Percentiles rank a stretch among this genome's conserved stretches.
Conservation (phyloP, 2,329 filamentous ascomycete species). For the Colletotrichum euphorbiae region DNA sequence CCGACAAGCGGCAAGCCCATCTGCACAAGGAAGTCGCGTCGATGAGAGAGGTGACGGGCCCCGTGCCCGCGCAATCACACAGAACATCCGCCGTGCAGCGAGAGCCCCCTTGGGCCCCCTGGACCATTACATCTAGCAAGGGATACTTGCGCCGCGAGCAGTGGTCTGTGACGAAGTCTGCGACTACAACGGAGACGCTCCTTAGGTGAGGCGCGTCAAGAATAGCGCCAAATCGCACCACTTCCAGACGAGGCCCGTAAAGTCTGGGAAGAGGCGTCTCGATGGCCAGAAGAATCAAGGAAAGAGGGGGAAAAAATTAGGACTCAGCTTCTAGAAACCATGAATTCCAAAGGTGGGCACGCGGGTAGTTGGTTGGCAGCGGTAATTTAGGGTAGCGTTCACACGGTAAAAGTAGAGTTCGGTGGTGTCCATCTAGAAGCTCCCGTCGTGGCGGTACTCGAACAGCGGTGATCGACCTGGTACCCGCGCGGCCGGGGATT, state of each 20-base stretch:
- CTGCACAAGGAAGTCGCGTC: constrained; percentile 34
- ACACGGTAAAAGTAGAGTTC: not conserved
- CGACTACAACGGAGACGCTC: constrained; percentile 26
- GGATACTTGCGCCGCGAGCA: constrained; percentile 35
- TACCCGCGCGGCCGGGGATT: constrained; percentile 36
- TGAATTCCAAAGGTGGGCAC: constrained; percentile 9
- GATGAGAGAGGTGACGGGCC: constrained; percentile 28
- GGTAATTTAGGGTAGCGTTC: constrained; percentile 29
- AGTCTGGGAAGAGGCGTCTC: constrained; percentile 5
- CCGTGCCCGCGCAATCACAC: constrained; percentile 39
- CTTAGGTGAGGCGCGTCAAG: constrained; percentile 27
- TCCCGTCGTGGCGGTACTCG: constrained; percentile 35
- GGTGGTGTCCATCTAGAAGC: constrained; percentile 31
- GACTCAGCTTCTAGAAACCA: constrained; percentile 10
- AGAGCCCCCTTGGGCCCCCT: constrained; percentile 31
- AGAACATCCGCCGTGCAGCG: constrained; percentile 41
- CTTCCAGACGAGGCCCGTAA: not conserved
- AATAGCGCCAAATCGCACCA: constrained; percentile 31
- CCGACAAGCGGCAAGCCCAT: constrained; percentile 36
- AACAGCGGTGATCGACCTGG: constrained; percentile 32
- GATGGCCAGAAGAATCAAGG: not conserved
- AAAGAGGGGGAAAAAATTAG: not conserved
- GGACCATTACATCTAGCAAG: constrained; percentile 39
- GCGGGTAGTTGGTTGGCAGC: constrained; percentile 27
- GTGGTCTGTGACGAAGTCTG: constrained; percentile 37